Evolutionary conservation across 1,139 yeast genomes (phyloP), one percentile per base, ranked within the genome.

Genomic region (Chernovozyma sophiae-reginae): DNA sequence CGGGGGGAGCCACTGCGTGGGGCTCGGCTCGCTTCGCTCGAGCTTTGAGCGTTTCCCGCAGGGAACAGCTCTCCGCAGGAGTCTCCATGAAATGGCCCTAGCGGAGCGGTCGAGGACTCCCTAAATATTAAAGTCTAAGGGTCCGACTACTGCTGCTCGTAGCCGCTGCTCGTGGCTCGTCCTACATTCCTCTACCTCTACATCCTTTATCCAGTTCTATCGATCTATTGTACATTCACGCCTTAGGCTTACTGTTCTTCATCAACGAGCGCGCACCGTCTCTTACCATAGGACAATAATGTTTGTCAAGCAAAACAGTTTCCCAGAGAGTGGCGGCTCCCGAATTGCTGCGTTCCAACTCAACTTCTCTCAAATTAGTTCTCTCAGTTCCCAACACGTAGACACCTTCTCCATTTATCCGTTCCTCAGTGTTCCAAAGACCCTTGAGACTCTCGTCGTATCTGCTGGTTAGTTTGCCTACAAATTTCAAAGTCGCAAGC

Each of bases 261-360:
- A 67, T 55, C 47, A 70, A 63, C n/a, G 70, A 58, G 34, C 74
- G 48, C 6, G 71, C 57, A 23, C 72, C 73, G 36, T 70, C 75
- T 43, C 79, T 71, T n/a, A 89, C 86, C 50, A 75, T 65, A 2
- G 95, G 94, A 45, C 87, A 77, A 55, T 85, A 92, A 58, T 92
- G 97, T 43, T 80, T 77, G 43, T 82, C 83, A 42, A 92, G 65
- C 35, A 90, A 60, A 3, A 81, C 81, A 38, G 80, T 78, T 54
- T 92, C 97, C 95, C 96, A 92, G 33, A 90, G 64, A 0, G 89
- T 83, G 1, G 97, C 95, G 12, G 94, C 94, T 35, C 82, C 90
- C 3, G 95, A 76, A 52, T 90, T 89, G 47, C 85, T 68, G 57
- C 94, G 77, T 48, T 84, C 87, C 8, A 87, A 77, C 34, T 77